Percentiles rank a stretch among this genome's conserved stretches.
Conservation (phyloP, 1,284 basidiomycete genomes). For the Fomes fomentarius region DNA sequence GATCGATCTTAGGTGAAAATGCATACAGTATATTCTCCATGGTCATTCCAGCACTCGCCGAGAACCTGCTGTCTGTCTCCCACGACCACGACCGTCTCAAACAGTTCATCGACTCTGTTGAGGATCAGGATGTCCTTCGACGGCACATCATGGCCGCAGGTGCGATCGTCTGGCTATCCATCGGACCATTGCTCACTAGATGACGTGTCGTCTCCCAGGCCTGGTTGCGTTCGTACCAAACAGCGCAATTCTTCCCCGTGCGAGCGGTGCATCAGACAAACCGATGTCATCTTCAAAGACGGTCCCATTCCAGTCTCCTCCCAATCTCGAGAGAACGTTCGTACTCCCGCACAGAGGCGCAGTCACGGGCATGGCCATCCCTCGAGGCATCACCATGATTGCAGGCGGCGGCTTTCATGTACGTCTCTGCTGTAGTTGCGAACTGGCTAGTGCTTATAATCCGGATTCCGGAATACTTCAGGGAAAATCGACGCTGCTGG, state of each 20-base stretch:
- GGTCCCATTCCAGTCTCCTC: constrained; percentile 23
- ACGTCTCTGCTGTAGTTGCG: not conserved
- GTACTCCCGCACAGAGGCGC: constrained; percentile 20
- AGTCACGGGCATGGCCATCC: constrained; percentile 25
- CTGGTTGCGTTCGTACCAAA: constrained; percentile 27
- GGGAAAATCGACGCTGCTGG: constrained; percentile 29
- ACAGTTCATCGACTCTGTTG: constrained; percentile 22
- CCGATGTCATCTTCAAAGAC: constrained; percentile 15
- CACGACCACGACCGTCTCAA: constrained; percentile 9
- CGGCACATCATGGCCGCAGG: constrained; percentile 8
- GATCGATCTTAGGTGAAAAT: constrained; percentile 21
- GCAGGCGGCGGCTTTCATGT: constrained; percentile 30
- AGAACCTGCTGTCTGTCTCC: constrained; percentile 13
- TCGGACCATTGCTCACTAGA: not conserved
- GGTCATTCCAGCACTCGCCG: constrained; percentile 10
- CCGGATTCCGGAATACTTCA: too few relatives aligned
- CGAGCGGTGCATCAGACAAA: constrained; percentile 24
- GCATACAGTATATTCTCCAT: constrained; percentile 17
- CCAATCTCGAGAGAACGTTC: constrained; percentile 19
- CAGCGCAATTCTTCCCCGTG: constrained; percentile 26
- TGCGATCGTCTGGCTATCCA: not conserved
- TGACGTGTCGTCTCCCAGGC: constrained; percentile 12
- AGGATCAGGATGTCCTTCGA: constrained; percentile 25
- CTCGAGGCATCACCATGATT: constrained; percentile 26
- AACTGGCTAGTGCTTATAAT: too few relatives aligned